These are phyloP conservation scores for Avena insularis DNA, from an alignment of 176 grass and related monocot genomes.

Conservation along the genomic window DNA sequence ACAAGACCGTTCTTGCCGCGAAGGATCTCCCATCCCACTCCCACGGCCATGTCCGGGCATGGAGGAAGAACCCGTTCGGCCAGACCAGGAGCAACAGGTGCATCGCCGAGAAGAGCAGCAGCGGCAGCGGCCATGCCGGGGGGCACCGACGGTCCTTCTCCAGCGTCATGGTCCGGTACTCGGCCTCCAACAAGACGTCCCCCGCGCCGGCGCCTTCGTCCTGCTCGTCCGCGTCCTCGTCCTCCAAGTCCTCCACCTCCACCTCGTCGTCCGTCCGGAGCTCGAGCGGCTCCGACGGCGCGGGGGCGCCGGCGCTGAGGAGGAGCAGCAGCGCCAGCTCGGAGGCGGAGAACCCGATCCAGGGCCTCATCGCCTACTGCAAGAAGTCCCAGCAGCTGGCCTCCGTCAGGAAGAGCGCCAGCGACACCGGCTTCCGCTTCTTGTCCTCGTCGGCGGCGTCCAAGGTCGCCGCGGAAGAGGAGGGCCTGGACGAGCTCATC, in stretches of 20 bases:
- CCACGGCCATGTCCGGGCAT: slow-evolving; percentile 26
- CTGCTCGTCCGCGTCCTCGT: slow-evolving; percentile 38
- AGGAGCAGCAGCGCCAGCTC: slow-evolving; percentile 87
- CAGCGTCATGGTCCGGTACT: slow-evolving; percentile 58
- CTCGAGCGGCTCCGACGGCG: slow-evolving; percentile 49
- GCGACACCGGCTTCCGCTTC: slow-evolving; percentile 66
- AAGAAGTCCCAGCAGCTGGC: slow-evolving; percentile 87
- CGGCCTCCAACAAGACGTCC: slow-evolving; percentile 53
- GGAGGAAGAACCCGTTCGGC: slow-evolving; percentile 65
- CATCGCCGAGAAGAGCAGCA: slow-evolving; percentile 24
- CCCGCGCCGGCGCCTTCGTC: slow-evolving; percentile 34
- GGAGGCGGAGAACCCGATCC: slow-evolving; percentile 88
- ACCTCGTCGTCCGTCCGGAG: slow-evolving; percentile 61
- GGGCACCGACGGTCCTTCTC: slow-evolving; percentile 83
- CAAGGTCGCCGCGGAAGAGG: slow-evolving; percentile 57
- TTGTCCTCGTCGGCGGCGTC: slow-evolving; percentile 53
- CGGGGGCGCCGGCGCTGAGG: slow-evolving; percentile 49
- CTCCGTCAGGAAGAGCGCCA: slow-evolving; percentile 77
- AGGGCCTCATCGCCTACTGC: slow-evolving; percentile 90
- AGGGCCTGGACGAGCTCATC: slow-evolving; percentile 46
- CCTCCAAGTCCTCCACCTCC: slow-evolving; percentile 22
- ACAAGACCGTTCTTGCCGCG: not conserved
- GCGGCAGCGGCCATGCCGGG: not conserved
- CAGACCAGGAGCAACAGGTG: slow-evolving; percentile 50
- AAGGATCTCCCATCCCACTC: slow-evolving; percentile 30